A percentile compares a stretch with the other conserved stretches of the same genome.
Evolutionary conservation across 495 filamentous ascomycete species (phyloP).

Genomic region (Darksidea phi): DNA sequence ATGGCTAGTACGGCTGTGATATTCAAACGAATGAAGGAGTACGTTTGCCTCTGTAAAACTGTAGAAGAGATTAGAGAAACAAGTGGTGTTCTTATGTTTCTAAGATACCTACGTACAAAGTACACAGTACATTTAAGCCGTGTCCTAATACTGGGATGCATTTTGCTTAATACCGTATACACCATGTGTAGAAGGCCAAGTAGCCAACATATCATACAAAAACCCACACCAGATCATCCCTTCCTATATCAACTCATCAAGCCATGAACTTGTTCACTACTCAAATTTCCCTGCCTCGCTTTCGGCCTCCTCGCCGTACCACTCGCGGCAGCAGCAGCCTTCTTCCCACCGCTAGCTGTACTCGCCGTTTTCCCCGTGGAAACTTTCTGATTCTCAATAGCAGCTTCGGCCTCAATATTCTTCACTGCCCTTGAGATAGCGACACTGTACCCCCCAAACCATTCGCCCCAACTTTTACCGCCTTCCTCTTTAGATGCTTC

Average conservation of each 20-base stretch:
- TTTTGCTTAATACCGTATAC: no score
- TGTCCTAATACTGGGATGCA: no score
- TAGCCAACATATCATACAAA: neutral
- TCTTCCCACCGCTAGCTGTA: slow-evolving; percentile 1
- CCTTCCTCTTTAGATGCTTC: neutral
- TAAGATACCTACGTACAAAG: no score
- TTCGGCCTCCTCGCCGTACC: neutral
- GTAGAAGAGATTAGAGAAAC: no score
- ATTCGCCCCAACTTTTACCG: slow-evolving; percentile 30
- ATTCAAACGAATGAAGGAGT: no score
- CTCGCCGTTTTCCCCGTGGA: slow-evolving; percentile 8
- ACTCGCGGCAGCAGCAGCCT: neutral
- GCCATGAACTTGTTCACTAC: slow-evolving; percentile 26
- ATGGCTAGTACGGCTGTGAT: no score
- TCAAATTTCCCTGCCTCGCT: slow-evolving; percentile 20
- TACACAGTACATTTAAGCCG: no score
- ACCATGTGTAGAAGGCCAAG: no score
- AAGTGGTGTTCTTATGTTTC: no score
- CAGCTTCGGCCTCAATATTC: slow-evolving; percentile 33
- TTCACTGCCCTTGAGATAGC: slow-evolving; percentile 32
- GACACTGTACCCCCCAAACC: slow-evolving; percentile 37
- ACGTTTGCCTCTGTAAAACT: no score
- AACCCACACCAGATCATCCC: neutral
- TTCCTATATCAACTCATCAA: slow-evolving; percentile 16
- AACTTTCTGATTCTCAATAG: slow-evolving; percentile 22